These are phyloP conservation scores for Haplosporangium sp. DNA, from an alignment of 371 early-diverging fungal genomes.

Conservation along the genomic window DNA sequence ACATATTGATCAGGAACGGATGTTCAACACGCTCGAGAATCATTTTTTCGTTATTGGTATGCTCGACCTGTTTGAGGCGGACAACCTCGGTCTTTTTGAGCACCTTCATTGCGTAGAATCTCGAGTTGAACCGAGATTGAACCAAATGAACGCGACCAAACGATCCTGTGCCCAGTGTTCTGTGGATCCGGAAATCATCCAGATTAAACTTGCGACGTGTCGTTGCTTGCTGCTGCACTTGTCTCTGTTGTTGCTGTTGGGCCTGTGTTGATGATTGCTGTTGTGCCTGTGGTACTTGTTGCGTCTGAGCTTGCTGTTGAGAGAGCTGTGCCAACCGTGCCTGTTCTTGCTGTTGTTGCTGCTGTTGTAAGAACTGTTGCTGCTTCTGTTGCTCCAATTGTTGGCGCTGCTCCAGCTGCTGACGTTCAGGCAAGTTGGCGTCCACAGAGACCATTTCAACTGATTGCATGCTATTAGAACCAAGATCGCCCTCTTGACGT, in stretches of 20 bases:
- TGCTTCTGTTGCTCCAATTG: constrained; percentile 14
- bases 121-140: constrained; percentile 74
- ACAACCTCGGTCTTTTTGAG: constrained; percentile 95
- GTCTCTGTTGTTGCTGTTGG: constrained; percentile 15
- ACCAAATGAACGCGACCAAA: constrained; percentile 98
- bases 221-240: constrained; percentile 22
- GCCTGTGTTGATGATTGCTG: constrained; percentile 18
- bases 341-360: constrained; percentile 8
- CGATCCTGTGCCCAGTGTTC: constrained; percentile 96
- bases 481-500: constrained; percentile 2
- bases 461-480: constrained; percentile 29
- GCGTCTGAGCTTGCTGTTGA: constrained; percentile 10
- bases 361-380: constrained; percentile 13
- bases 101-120: constrained; percentile 98
- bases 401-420: constrained; percentile 19
- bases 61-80: constrained; percentile 96
- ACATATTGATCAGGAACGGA: constrained; percentile 95
- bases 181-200: constrained; percentile 74
- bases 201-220: constrained; percentile 67
- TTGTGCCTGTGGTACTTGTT: constrained; percentile 9
- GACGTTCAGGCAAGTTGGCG: constrained; percentile 24
- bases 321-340: constrained; percentile 7
- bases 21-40: constrained; percentile 90
- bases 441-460: constrained; percentile 45
- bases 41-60: constrained; percentile 96